Evolutionary conservation across 2,329 filamentous ascomycete species (phyloP).

Genomic region (Diaporthe ampelina): DNA sequence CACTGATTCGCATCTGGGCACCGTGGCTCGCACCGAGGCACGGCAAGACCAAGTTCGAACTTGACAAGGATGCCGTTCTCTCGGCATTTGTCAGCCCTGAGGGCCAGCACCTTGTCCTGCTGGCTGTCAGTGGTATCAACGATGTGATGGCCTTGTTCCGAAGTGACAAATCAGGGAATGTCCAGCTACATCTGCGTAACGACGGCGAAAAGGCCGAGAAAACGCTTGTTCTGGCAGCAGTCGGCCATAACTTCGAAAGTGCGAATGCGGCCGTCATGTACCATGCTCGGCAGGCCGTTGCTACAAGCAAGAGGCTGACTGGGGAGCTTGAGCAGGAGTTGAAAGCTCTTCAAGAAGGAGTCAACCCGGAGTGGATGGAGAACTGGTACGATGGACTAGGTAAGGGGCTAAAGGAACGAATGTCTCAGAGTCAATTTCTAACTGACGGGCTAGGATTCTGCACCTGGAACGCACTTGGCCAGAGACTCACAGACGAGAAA

Average conservation of each 20-base stretch:
- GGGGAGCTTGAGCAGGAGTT: slow-evolving; percentile 62
- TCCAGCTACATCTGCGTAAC: slow-evolving; percentile 79
- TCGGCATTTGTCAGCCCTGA: slow-evolving; percentile 81
- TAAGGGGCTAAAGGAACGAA: no score
- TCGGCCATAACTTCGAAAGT: slow-evolving; percentile 79
- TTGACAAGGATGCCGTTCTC: slow-evolving; percentile 84
- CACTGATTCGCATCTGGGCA: slow-evolving; percentile 82
- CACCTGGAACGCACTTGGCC: slow-evolving; percentile 95
- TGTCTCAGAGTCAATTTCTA: no score
- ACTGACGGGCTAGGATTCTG: slow-evolving; percentile 83
- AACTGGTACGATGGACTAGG: slow-evolving; percentile 94
- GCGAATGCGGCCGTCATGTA: slow-evolving; percentile 88
- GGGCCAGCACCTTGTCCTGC: slow-evolving; percentile 81
- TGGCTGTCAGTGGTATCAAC: slow-evolving; percentile 82
- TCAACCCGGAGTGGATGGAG: slow-evolving; percentile 79
- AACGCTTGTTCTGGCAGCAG: slow-evolving; percentile 77
- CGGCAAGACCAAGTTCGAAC: slow-evolving; percentile 74
- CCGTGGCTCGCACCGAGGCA: slow-evolving; percentile 94
- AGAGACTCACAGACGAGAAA: slow-evolving; percentile 84
- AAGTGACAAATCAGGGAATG: slow-evolving; percentile 73
- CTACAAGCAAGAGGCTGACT: slow-evolving; percentile 58
- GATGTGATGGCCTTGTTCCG: slow-evolving; percentile 79
- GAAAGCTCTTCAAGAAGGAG: slow-evolving; percentile 59
- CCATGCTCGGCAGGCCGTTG: slow-evolving; percentile 79
- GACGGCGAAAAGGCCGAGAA: slow-evolving; percentile 71